phyloP scores from a whole-genome alignment of 169 alveolate species.

The Plasmodium gonderi region DNA sequence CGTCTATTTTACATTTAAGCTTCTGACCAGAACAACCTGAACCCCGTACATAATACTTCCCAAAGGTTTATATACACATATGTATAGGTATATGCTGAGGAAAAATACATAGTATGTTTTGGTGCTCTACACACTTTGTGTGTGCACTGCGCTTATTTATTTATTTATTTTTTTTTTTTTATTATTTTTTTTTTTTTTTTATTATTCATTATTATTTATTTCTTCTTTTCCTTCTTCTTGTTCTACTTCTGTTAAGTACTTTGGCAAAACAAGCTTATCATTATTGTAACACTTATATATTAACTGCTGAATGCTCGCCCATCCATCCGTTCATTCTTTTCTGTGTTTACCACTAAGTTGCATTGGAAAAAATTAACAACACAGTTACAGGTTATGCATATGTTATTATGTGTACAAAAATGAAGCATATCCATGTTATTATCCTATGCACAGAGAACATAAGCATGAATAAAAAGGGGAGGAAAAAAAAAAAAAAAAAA shows the following conservation, averaged over 20 bases:
- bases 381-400: too few relatives aligned
- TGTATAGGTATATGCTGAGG: too few relatives aligned
- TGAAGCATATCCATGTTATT: not conserved
- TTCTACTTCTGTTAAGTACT: not conserved
- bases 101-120: not conserved
- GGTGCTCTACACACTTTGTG: not conserved
- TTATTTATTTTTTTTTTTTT: not conserved
- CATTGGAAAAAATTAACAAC: too few relatives aligned
- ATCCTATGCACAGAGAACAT: not conserved
- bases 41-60: not conserved
- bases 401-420: too few relatives aligned
- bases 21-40: not conserved
- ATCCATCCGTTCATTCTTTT: not conserved
- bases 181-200: not conserved
- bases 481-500: not conserved
- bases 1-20: not conserved
- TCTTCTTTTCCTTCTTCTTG: not conserved
- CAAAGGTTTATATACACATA: too few relatives aligned
- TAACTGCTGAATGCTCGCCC: too few relatives aligned
- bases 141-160: not conserved
- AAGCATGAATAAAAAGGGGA: not conserved
- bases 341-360: not conserved
- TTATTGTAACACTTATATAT: not conserved
- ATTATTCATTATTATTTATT: not conserved
- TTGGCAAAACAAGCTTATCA: not conserved